phyloP scores from a whole-genome alignment of 441 rosid genomes.

The Pelargonium australe region DNA sequence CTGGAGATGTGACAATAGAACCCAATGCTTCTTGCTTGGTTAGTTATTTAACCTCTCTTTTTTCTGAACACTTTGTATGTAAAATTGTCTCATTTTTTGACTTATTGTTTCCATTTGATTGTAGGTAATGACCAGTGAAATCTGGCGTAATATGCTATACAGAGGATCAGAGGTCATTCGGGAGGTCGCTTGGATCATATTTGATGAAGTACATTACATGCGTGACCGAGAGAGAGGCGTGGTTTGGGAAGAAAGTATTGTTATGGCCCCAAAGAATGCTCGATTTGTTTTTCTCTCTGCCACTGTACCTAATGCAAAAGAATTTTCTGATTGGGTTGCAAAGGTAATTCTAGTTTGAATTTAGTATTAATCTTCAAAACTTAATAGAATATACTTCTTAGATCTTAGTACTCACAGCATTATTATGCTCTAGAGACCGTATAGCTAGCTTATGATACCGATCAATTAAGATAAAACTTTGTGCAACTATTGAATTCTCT shows the following conservation, averaged over 20 bases:
- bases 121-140: constrained; percentile 98
- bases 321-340: constrained; percentile 99
- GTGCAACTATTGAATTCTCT: not conserved
- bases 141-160: constrained; percentile 97
- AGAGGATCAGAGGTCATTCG: constrained; percentile 87
- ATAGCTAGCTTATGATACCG: not conserved
- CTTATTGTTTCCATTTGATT: constrained; percentile 23
- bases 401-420: not conserved
- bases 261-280: constrained; percentile 94
- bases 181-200: constrained; percentile 96
- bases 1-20: constrained; percentile 93
- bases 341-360: constrained; percentile 44
- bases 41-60: constrained; percentile 15
- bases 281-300: constrained; percentile 95
- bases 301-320: constrained; percentile 96
- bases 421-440: not conserved
- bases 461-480: not conserved
- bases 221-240: constrained; percentile 98
- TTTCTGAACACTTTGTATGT: not conserved
- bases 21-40: constrained; percentile 96
- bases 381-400: not conserved
- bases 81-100: constrained; percentile 15
- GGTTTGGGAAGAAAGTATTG: constrained; percentile 99
- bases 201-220: constrained; percentile 99
- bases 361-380: not conserved